phyloP scores from a whole-genome alignment of 176 grass and related monocot genomes.

The Metroxylon sagu region DNA sequence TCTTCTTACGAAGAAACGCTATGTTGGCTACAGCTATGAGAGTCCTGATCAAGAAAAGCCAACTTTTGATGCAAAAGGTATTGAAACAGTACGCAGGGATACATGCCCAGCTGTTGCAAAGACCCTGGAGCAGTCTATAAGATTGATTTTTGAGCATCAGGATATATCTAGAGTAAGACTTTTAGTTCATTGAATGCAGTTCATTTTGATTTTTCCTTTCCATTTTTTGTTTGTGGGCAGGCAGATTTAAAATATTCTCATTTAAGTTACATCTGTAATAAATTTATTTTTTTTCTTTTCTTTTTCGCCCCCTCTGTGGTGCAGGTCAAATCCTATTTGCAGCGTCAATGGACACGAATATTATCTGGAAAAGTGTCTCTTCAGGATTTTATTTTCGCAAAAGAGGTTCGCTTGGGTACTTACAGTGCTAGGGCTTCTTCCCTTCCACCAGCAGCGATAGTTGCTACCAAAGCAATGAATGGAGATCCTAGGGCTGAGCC shows the following conservation, averaged over 20 bases:
- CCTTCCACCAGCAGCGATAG: constrained; percentile 81
- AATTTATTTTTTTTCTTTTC: too few relatives aligned
- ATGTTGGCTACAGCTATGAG: constrained; percentile 96
- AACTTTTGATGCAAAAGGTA: constrained; percentile 88
- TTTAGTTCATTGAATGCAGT: background rate
- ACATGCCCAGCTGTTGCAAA: constrained; percentile 84
- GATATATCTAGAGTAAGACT: constrained; percentile 53
- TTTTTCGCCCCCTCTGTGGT: background rate
- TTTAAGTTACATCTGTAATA: background rate
- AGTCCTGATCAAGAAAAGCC: constrained; percentile 57
- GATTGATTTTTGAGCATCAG: constrained; percentile 86
- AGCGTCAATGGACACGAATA: constrained; percentile 77
- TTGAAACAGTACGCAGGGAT: constrained; percentile 92
- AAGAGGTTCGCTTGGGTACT: constrained; percentile 76
- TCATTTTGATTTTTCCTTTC: too few relatives aligned
- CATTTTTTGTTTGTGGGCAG: too few relatives aligned
- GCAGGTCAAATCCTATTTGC: constrained; percentile 75
- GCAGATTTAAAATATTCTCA: too few relatives aligned
- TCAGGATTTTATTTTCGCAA: constrained; percentile 87
- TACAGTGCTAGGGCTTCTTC: constrained; percentile 60
- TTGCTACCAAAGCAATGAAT: constrained; percentile 70
- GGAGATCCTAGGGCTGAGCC: constrained; percentile 75
- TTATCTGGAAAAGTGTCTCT: constrained; percentile 76
- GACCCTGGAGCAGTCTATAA: constrained; percentile 79
- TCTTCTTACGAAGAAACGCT: constrained; percentile 96